These are phyloP conservation scores for Isoetes taiwanensis DNA, from an alignment of 75 land plant genomes.

Conservation along the genomic window DNA sequence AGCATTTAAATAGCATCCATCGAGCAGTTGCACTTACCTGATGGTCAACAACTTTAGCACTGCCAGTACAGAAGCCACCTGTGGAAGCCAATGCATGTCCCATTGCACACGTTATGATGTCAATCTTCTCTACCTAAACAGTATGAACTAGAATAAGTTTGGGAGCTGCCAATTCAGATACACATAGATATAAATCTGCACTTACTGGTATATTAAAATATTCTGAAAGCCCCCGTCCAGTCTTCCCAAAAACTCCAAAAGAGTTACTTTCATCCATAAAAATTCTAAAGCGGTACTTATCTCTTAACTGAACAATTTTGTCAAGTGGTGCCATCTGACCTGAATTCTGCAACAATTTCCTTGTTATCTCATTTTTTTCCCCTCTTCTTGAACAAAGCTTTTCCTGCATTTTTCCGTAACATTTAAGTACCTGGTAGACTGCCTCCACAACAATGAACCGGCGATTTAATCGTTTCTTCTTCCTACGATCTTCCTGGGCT, in stretches of 20 bases:
- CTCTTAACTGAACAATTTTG: conserved; percentile 69
- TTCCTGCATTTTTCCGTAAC: background rate
- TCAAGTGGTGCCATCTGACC: conserved; percentile 84
- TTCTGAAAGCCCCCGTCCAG: conserved; percentile 86
- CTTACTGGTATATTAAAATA: conserved; percentile 66
- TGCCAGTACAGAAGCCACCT: conserved; percentile 98
- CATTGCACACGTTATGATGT: conserved; percentile 87
- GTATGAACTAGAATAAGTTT: too few relatives aligned
- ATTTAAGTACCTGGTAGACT: conserved; percentile 95
- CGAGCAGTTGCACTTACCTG: too few relatives aligned
- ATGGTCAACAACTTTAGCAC: conserved; percentile 80
- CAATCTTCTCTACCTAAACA: conserved; percentile 89
- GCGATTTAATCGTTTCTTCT: conserved; percentile 52
- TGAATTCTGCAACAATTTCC: conserved; percentile 92
- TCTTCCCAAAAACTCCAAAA: conserved; percentile 77
- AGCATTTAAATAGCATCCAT: too few relatives aligned
- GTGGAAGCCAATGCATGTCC: conserved; percentile 85
- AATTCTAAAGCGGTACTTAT: conserved; percentile 70
- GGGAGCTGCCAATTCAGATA: background rate
- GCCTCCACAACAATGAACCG: conserved; percentile 96
- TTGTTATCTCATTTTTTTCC: background rate
- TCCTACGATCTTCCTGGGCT: conserved; percentile 38
- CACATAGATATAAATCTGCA: conserved; percentile 1
- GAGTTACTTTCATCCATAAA: conserved; percentile 91
- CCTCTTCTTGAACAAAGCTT: background rate